Evolutionary conservation across 108 stramenopile species (phyloP).

Genomic region (Tribonema minus): DNA sequence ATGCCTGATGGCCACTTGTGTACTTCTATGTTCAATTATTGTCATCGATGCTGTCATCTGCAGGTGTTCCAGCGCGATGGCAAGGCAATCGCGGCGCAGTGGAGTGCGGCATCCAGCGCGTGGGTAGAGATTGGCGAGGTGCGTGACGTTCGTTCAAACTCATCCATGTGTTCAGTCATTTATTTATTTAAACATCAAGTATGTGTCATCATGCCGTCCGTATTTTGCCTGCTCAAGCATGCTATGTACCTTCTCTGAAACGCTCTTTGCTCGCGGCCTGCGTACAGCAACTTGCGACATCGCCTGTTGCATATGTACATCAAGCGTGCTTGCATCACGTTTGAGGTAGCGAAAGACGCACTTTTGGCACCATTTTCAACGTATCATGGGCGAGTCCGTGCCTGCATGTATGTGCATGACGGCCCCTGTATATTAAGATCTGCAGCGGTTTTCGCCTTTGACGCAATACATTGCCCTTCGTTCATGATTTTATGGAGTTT

Average conservation of each 20-base stretch:
- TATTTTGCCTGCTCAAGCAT: not conserved
- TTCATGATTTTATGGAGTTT: too few species aligned
- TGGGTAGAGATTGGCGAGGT: constrained; percentile 81
- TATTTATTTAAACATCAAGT: too few species aligned
- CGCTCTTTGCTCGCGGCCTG: not conserved
- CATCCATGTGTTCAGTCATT: too few species aligned
- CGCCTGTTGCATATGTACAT: not conserved
- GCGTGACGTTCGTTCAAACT: not conserved
- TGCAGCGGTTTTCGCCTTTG: too few species aligned
- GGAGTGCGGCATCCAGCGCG: constrained; percentile 67
- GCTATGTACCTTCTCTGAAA: not conserved
- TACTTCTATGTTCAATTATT: too few species aligned
- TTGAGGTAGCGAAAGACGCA: not conserved
- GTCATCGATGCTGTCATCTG: too few species aligned
- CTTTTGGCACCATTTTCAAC: not conserved
- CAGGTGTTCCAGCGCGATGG: constrained; percentile 81
- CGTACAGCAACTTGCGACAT: not conserved
- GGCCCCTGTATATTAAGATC: too few species aligned
- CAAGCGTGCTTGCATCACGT: not conserved
- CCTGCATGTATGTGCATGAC: too few species aligned
- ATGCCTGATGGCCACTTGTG: too few species aligned
- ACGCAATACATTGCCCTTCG: too few species aligned
- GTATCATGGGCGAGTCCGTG: too few species aligned
- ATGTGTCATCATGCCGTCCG: not conserved
- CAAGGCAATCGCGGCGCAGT: constrained; percentile 87